A percentile compares a stretch with the other conserved stretches of the same genome.
phyloP scores from a whole-genome alignment of 805 yeast species.

The Suhomyces tanzawaensis region DNA sequence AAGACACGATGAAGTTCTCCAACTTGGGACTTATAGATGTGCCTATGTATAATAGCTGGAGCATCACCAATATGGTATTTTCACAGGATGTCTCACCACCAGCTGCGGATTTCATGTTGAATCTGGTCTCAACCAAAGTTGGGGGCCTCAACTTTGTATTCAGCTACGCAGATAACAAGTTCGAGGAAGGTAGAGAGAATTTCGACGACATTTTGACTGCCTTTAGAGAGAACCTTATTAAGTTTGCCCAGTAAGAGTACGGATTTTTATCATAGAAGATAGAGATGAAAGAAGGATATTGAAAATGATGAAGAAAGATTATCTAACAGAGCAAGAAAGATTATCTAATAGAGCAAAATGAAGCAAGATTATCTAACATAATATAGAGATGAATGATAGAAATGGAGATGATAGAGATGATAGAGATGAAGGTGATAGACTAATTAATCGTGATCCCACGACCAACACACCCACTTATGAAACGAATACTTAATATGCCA shows the following conservation, averaged over 20 bases:
- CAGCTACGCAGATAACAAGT: slow-evolving; percentile 26
- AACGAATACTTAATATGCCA: no score
- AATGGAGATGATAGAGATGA: no score
- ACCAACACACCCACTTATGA: no score
- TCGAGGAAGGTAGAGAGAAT: slow-evolving; percentile 23
- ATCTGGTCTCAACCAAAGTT: slow-evolving; percentile 25
- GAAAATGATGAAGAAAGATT: neutral
- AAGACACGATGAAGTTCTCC: slow-evolving; percentile 34
- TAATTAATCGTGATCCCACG: no score
- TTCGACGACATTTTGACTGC: slow-evolving; percentile 22
- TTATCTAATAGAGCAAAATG: no score
- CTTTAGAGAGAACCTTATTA: slow-evolving; percentile 19
- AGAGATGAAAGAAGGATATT: neutral
- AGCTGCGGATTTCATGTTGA: slow-evolving; percentile 35
- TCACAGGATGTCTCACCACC: slow-evolving; percentile 36
- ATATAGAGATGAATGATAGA: no score
- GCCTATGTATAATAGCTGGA: slow-evolving; percentile 22
- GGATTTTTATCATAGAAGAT: neutral
- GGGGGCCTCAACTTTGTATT: slow-evolving; percentile 38
- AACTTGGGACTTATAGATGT: slow-evolving; percentile 32
- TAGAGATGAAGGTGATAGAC: no score
- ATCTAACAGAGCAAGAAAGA: no score
- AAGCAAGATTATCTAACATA: no score
- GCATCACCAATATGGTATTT: slow-evolving; percentile 30
- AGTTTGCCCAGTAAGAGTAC: slow-evolving; percentile 7